Base-by-base conservation (phyloP, 805 yeast species). In the Candida tallmaniae region DNA sequence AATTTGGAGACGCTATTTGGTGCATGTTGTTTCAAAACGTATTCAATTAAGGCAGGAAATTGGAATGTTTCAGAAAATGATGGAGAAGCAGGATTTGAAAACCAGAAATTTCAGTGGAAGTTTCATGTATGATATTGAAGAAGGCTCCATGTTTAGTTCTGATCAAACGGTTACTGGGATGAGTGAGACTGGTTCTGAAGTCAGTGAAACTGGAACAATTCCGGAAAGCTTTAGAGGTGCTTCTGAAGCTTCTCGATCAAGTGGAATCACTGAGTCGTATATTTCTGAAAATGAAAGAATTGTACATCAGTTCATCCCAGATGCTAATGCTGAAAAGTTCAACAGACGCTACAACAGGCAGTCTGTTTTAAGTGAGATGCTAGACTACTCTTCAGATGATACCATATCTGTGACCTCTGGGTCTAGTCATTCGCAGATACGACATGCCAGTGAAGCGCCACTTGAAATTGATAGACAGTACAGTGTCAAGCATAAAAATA, bases 331-430 rank as follows among this genome's bases (percentile, higher is more conserved):
- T 11, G 56, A 52, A 32, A 55, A 50, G 32, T 56, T 65, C 41
- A 40, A 47, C 42, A 48, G 40, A 31, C 45, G 41, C 26, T 51
- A 38, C 38, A 61, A 66, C 37, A 55, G 73, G 34, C 56, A 62
- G 35, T 63, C 70, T 8, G 57, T 66, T 46, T 48, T 66, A 41
- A 68, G 70, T 21, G 70, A 66, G 8, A 65, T 66, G 73, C 51
- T 66, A 36, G 71, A 65, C 34, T 64, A 66, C 42, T 63, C 70
- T 6, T 45, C 48, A 3, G 46, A 41, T 26, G 30, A 25, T 14
- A 39, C 37, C 13, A 39, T 39, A 39, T 22, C 27, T 13, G 13
- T 14, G 14, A 13, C 16, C 2, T 34, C 29, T 9, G 10, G 17
- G n/a, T 30, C 18, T 16, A 25, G 21, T 4, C 11, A 14, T 8